Conservation (phyloP, 164 flowering plant species). For the Sextonia rubra region DNA sequence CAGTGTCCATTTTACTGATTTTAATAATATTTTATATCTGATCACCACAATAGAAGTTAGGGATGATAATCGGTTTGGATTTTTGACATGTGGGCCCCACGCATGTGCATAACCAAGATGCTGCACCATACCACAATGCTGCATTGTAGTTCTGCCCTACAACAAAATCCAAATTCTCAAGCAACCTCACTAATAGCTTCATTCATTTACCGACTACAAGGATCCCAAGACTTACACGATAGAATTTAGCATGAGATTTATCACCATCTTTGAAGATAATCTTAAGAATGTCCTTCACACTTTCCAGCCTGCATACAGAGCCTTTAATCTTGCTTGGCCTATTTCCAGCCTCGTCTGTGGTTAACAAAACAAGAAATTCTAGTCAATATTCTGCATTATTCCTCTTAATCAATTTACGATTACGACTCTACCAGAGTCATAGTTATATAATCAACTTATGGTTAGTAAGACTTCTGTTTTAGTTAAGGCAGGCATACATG, state of each 20-base stretch:
- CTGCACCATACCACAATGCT: too few species aligned
- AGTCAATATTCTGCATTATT: not conserved
- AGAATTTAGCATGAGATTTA: slow-evolving; percentile 59
- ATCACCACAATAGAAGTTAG: too few species aligned
- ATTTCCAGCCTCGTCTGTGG: slow-evolving; percentile 20
- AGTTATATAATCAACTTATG: too few species aligned
- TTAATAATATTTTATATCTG: too few species aligned
- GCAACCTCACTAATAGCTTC: not conserved
- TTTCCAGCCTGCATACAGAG: slow-evolving; percentile 64
- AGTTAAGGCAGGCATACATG: too few species aligned
- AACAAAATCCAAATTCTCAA: not conserved
- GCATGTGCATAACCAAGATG: too few species aligned
- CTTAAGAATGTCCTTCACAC: slow-evolving; percentile 56
- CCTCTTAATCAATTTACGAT: not conserved
- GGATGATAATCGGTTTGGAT: too few species aligned
- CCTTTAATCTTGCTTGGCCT: slow-evolving; percentile 32
- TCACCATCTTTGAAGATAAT: slow-evolving; percentile 55
- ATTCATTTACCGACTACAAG: not conserved
- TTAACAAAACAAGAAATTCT: slow-evolving; percentile 15
- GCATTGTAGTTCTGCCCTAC: too few species aligned
- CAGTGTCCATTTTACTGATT: too few species aligned
- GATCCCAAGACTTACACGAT: slow-evolving; percentile 54
- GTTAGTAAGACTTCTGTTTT: too few species aligned
- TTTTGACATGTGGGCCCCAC: too few species aligned
- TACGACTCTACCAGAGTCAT: too few species aligned